phyloP scores from a whole-genome alignment of 1,284 basidiomycete genomes.

The Rhizoctonia solani region DNA sequence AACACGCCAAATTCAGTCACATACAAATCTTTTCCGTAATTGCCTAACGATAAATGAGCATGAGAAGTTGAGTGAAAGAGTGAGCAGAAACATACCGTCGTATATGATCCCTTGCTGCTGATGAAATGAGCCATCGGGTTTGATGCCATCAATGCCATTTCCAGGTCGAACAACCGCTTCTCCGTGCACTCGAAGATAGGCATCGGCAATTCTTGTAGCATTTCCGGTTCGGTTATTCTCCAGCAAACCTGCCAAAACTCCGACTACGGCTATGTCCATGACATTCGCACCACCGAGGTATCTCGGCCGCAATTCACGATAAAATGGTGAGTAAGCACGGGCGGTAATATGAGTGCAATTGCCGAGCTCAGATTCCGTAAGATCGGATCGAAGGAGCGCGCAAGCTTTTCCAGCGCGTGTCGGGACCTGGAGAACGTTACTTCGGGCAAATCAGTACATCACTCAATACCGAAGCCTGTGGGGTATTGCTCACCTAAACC shows the following conservation, averaged over 20 bases:
- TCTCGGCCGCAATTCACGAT: slow-evolving; percentile 4
- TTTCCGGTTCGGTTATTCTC: slow-evolving; percentile 46
- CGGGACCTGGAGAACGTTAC: slow-evolving; percentile 63
- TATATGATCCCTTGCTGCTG: slow-evolving; percentile 65
- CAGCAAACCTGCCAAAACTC: slow-evolving; percentile 56
- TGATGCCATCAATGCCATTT: slow-evolving; percentile 65
- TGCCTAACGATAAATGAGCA: slow-evolving; percentile 41
- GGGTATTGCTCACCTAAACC: slow-evolving; percentile 49
- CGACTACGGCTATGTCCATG: slow-evolving; percentile 60
- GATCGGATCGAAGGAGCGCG: slow-evolving; percentile 51
- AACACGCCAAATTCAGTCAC: neutral
- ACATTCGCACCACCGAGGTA: slow-evolving; percentile 63
- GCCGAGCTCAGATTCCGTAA: slow-evolving; percentile 13
- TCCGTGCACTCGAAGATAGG: slow-evolving; percentile 51
- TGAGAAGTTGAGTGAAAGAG: neutral
- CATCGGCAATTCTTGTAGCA: slow-evolving; percentile 52
- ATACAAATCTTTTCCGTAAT: slow-evolving; percentile 66
- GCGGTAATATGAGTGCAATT: slow-evolving; percentile 34
- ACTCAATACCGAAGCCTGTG: neutral
- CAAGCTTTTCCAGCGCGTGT: slow-evolving; percentile 59
- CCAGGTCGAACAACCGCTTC: slow-evolving; percentile 50
- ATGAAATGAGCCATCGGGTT: slow-evolving; percentile 60
- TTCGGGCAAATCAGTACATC: slow-evolving; percentile 13
- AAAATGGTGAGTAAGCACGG: slow-evolving; percentile 32
- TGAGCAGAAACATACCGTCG: slow-evolving; percentile 49